Evolutionary conservation across 176 grass and related monocot genomes (phyloP).

Genomic region (Avena atlantica): DNA sequence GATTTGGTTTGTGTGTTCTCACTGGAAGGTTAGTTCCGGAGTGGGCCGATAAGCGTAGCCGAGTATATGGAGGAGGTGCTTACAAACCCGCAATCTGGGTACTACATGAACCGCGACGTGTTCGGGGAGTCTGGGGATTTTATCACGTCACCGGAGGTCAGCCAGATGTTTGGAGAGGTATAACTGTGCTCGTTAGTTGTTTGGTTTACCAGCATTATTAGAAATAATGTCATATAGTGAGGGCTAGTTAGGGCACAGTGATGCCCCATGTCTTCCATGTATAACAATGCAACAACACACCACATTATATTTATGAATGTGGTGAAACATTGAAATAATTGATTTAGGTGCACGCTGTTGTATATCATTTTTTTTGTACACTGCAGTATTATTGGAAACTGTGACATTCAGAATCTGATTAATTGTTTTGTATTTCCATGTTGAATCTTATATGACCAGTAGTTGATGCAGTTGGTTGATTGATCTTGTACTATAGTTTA

Average conservation of each 20-base stretch:
- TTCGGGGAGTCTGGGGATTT: conserved; percentile 88
- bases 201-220: not conserved
- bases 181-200: conserved; percentile 36
- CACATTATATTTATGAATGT: not conserved
- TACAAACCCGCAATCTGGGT: conserved; percentile 84
- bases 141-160: conserved; percentile 92
- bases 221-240: not conserved
- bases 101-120: conserved; percentile 91
- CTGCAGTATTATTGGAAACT: not conserved
- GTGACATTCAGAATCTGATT: not conserved
- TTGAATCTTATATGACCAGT: not conserved
- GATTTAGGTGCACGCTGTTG: not conserved
- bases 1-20: conserved; percentile 28
- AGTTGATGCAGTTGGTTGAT: conserved; percentile 13
- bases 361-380: conserved; percentile 14
- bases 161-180: conserved; percentile 99
- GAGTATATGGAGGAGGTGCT: conserved; percentile 99
- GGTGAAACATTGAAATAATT: conserved; percentile 4
- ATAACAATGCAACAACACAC: not conserved
- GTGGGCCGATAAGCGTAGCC: conserved; percentile 88
- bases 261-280: not conserved
- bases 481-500: conserved; percentile 4
- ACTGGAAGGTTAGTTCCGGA: conserved; percentile 64
- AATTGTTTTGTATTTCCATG: not conserved
- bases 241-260: not conserved